Base-by-base conservation (phyloP, 306 rosid genomes). In the Inga laurina region DNA sequence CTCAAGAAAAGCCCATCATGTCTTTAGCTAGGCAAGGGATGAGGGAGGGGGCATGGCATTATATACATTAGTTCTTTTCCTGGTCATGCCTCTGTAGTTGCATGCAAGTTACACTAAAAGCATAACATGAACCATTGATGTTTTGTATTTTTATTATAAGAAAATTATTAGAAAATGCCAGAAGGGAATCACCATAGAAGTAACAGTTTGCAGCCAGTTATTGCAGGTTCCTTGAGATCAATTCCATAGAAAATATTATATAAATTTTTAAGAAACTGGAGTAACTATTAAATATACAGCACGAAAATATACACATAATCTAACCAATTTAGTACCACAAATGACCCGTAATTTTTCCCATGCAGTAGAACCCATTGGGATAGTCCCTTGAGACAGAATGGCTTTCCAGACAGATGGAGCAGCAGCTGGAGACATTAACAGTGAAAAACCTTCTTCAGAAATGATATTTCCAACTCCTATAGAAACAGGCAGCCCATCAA, bases 301-400 rank as follows among this genome's bases (percentile, higher is more conserved):
- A 35, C 22, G 10, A 22, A 72, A 77, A 67, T 39, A 82, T 27
- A 77, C 45, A 49, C 61, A 43, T 35, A 78, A 62, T 78, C 78
- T 16, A 81, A 82, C 52, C 72, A 81, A 83, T 52, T 72, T 21
- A 61, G 48, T 84, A 95, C 98, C 98, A 77, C 61, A 91, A 70
- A 88, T 77, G 84, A 95, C 88, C 87, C 98, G 84, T 74, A 93
- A 90, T 51, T 83, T 93, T 88, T 95, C 95, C 98, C 98, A 95
- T 61, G 91, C 91, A 79, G 84, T 87, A 82, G 97, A 86, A 68
- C 98, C 98, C 95, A 95, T 90, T 45, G 97, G 91, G 8, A 87
- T 79, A 72, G 96, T 97, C 77, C 98, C 97, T 82, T 86, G 91
- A 74, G 91, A 77, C 73, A 92, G 93, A 82, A 95, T 82, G 65